Conservation (phyloP, 352 stramenopile genomes). For the Phytopythium aichiense region DNA sequence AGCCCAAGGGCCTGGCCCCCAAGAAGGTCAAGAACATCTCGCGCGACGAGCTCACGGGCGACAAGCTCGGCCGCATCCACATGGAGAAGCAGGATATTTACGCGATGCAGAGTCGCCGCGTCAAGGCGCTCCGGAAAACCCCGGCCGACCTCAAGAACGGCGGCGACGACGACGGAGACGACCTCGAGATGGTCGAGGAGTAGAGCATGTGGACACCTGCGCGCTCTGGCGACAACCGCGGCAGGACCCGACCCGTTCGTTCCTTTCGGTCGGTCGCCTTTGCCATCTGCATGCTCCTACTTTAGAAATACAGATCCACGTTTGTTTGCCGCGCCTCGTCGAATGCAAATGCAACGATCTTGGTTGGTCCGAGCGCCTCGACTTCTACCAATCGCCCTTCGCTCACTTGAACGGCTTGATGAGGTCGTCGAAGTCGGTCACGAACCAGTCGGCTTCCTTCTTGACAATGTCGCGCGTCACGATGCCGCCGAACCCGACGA, state of each 20-base stretch:
- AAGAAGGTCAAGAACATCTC: conserved; percentile 99
- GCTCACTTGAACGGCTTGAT: conserved; percentile 46
- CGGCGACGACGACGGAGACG: conserved; percentile 22
- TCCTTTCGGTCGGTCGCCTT: neutral
- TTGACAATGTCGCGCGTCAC: conserved; percentile 92
- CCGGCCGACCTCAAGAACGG: conserved; percentile 73
- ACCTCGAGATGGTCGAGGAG: conserved; percentile 47
- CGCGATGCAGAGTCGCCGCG: conserved; percentile 93
- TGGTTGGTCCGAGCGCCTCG: neutral
- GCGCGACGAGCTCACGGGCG: conserved; percentile 95
- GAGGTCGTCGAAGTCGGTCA: conserved; percentile 94
- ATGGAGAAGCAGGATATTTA: conserved; percentile 97
- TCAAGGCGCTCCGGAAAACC: conserved; percentile 92
- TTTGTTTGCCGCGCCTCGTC: neutral
- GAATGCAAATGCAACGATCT: neutral
- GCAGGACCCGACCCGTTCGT: neutral
- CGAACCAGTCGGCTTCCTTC: conserved; percentile 96
- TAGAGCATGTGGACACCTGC: conserved; percentile 10
- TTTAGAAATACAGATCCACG: conserved; percentile 7
- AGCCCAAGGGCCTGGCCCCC: conserved; percentile 84
- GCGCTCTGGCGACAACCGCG: neutral
- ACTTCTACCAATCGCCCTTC: neutral
- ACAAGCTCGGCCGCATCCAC: conserved; percentile 98
- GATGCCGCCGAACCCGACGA: conserved; percentile 98
- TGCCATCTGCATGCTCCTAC: conserved; percentile 7